Evolutionary conservation across 768 basidiomycete species (phyloP), one percentile per base, ranked within the genome.

Genomic region (Mycena floridula): DNA sequence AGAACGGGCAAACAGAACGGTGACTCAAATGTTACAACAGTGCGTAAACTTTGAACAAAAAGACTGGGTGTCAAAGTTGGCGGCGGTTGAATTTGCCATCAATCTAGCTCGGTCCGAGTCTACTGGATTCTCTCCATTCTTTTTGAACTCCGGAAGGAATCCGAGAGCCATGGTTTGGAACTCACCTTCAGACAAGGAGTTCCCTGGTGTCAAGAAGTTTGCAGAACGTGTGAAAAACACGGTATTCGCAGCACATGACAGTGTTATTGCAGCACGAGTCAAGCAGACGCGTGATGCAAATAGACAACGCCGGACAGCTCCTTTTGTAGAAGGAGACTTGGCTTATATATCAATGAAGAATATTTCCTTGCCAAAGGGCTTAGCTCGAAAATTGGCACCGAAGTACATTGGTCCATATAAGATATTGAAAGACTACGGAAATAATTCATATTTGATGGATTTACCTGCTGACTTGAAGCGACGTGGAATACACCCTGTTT

Each of bases 201-300:
- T 48, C 13, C 54, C 54, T 0, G 67, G 67, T 1, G 60, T 70
- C 0, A 15, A 53, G 0, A 46, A 9, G 0, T 69, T 61, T 39
- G 60, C 59, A 0, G 48, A 54, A 8, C 12, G 38, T 7, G 55
- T 62, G 43, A 62, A 61, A 37, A 37, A 47, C 0, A 60, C 65
- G 0, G 32, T 68, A 0, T 56, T 69, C 48, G 13, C 30, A 0
- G 65, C 62, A 0, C 69, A 70, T 25, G 59, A 69, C 37, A 40
- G 52, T 0, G 59, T 68, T 1, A n/a, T 69, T 0, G 53, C 45
- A 1, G 45, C 57, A 0, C 35, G 59, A 1, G 60, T 66, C 0
- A 69, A 68, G 43, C 64, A 70, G 25, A 67, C 62, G 0, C n/a
- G 47, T 0, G 27, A 40, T 3, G 58, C 64, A 0, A 70, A 70